A percentile compares a stretch with the other conserved stretches of the same genome.
These are phyloP conservation scores for Larix kaempferi DNA, from an alignment of 75 land plant genomes.

Conservation along the genomic window DNA sequence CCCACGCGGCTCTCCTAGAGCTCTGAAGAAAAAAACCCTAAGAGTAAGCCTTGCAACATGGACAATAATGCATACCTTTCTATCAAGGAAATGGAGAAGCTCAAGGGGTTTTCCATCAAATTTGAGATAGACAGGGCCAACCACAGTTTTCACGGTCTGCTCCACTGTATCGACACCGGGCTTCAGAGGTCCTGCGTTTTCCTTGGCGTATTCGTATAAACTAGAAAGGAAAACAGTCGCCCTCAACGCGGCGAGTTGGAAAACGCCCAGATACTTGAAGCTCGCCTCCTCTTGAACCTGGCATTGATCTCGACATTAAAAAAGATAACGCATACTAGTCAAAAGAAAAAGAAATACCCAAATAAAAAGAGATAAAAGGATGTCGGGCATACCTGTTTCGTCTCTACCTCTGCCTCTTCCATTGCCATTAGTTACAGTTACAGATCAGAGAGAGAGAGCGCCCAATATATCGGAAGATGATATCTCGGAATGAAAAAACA, in stretches of 20 bases:
- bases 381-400: neutral
- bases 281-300: slow-evolving; percentile 23
- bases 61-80: slow-evolving; percentile 45
- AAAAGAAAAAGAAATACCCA: neutral
- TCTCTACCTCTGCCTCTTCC: neutral
- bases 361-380: neutral
- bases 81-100: slow-evolving; percentile 71
- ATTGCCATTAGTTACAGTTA: too few relatives aligned
- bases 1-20: neutral
- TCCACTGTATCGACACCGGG: slow-evolving; percentile 77
- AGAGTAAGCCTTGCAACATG: neutral
- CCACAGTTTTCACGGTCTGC: slow-evolving; percentile 76
- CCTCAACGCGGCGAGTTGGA: slow-evolving; percentile 52
- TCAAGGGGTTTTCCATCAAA: slow-evolving; percentile 64
- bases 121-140: slow-evolving; percentile 73
- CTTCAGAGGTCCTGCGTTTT: slow-evolving; percentile 81
- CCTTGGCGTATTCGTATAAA: slow-evolving; percentile 73
- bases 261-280: slow-evolving; percentile 71
- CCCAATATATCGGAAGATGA: too few relatives aligned
- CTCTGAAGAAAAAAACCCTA: neutral
- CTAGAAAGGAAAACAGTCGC: slow-evolving; percentile 44
- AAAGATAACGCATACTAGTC: too few relatives aligned
- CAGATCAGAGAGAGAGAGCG: too few relatives aligned
- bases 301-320: neutral
- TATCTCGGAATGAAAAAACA: too few relatives aligned